phyloP scores from a whole-genome alignment of 495 filamentous ascomycete species.

The Astrothelium macrocarpum region DNA sequence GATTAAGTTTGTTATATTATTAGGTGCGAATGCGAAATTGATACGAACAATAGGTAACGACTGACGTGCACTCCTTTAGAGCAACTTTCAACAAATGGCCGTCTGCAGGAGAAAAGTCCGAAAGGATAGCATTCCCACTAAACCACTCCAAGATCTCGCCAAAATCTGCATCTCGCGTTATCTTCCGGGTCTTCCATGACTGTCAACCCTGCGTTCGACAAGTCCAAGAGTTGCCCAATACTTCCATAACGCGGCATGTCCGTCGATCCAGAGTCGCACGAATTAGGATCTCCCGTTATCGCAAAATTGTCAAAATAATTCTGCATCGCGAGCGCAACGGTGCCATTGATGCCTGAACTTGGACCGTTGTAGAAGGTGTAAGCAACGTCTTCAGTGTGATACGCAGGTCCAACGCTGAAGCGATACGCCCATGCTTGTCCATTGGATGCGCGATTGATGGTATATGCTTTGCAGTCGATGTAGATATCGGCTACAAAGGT shows the following conservation, averaged over 20 bases:
- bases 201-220: neutral
- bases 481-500: constrained; percentile 28
- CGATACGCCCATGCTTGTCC: constrained; percentile 46
- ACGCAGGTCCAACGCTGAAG: constrained; percentile 48
- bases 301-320: constrained; percentile 50
- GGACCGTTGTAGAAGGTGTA: constrained; percentile 48
- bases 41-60: neutral
- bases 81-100: neutral
- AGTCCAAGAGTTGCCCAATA: neutral
- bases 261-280: neutral
- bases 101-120: neutral
- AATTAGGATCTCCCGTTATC: constrained; percentile 24
- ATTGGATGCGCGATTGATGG: constrained; percentile 33
- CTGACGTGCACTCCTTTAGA: neutral
- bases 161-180: neutral
- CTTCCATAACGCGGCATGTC: neutral
- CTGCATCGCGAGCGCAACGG: constrained; percentile 45
- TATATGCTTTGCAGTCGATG: constrained; percentile 41
- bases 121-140: neutral
- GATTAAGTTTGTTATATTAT: neutral
- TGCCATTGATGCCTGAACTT: constrained; percentile 29
- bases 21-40: neutral
- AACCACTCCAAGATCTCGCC: neutral
- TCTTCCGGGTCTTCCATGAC: neutral
- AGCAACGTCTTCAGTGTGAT: constrained; percentile 40